A percentile compares a stretch with the other conserved stretches of the same genome.
phyloP scores from a whole-genome alignment of 495 filamentous ascomycete species.

The Darksidea phi region DNA sequence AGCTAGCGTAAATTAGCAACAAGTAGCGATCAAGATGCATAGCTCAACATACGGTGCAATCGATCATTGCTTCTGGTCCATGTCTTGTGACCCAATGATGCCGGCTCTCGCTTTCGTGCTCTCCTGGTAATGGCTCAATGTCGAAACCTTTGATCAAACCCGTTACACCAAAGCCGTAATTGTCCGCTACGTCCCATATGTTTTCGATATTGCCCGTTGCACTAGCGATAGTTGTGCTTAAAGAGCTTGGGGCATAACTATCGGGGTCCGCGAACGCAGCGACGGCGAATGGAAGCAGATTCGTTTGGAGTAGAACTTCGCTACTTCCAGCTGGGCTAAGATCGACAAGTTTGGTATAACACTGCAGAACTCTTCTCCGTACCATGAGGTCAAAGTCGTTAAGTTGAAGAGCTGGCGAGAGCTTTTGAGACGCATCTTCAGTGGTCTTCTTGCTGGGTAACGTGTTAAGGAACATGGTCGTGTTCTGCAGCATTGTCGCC shows the following conservation, averaged over 20 bases:
- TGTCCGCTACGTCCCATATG: slow-evolving; percentile 93
- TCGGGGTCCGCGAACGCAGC: slow-evolving; percentile 93
- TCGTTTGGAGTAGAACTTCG: slow-evolving; percentile 86
- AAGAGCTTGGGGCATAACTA: slow-evolving; percentile 73
- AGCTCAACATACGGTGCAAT: slow-evolving; percentile 54
- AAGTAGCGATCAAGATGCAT: background rate
- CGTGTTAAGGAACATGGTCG: slow-evolving; percentile 78
- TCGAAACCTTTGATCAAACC: slow-evolving; percentile 78
- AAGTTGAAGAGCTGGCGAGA: slow-evolving; percentile 86
- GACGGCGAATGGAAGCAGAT: slow-evolving; percentile 86
- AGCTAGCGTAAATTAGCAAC: slow-evolving; percentile 43
- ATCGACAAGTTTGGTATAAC: slow-evolving; percentile 85
- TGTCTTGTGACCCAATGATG: slow-evolving; percentile 61
- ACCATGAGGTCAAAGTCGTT: slow-evolving; percentile 93
- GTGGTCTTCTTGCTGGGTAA: slow-evolving; percentile 79
- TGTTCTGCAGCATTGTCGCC: slow-evolving; percentile 92
- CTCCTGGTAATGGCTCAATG: slow-evolving; percentile 65
- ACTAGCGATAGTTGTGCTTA: slow-evolving; percentile 89
- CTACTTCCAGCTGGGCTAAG: slow-evolving; percentile 76
- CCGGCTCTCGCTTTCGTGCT: slow-evolving; percentile 58
- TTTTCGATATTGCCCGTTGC: slow-evolving; percentile 87
- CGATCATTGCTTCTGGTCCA: slow-evolving; percentile 67
- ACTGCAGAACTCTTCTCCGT: slow-evolving; percentile 86
- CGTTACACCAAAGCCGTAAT: slow-evolving; percentile 89
- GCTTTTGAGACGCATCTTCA: slow-evolving; percentile 81